A percentile compares a stretch with the other conserved stretches of the same genome.
Evolutionary conservation across 441 rosid genomes (phyloP).

Genomic region (Populus hybrid): DNA sequence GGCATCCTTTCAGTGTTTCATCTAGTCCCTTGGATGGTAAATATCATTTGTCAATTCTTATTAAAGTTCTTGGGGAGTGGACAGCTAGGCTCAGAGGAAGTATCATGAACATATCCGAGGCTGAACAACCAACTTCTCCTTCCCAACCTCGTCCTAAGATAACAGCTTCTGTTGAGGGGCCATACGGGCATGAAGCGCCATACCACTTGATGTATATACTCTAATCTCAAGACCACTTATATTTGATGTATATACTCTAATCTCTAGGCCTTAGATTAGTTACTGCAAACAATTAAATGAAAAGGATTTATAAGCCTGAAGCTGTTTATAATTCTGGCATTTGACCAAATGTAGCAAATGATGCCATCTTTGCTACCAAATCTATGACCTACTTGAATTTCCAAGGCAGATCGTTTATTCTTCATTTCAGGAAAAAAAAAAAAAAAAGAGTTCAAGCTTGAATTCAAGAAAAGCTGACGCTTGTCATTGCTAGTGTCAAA

Average conservation of each 20-base stretch:
- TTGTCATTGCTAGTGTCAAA: neutral
- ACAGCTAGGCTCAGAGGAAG: conserved; percentile 38
- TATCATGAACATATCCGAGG: conserved; percentile 26
- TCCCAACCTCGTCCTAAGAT: conserved; percentile 27
- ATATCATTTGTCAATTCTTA: conserved; percentile 41
- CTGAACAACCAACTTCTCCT: conserved; percentile 25
- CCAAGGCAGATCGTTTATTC: no score
- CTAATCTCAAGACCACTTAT: neutral
- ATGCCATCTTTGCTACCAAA: neutral
- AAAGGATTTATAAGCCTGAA: neutral
- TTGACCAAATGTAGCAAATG: neutral
- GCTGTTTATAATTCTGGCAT: neutral
- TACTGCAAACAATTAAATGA: neutral
- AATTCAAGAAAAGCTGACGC: no score
- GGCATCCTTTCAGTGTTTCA: conserved; percentile 67
- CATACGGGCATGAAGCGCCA: conserved; percentile 76
- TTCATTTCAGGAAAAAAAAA: no score
- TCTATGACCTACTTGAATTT: no score
- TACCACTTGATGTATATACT: conserved; percentile 65
- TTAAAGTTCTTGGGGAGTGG: conserved; percentile 60
- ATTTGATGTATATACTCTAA: neutral
- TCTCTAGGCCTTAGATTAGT: neutral
- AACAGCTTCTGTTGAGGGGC: conserved; percentile 74
- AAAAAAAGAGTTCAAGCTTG: no score
- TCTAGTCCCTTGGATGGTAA: conserved; percentile 48